Conservation (phyloP, 2,329 filamentous ascomycete species). For the Gaeumannomyces sp. region DNA sequence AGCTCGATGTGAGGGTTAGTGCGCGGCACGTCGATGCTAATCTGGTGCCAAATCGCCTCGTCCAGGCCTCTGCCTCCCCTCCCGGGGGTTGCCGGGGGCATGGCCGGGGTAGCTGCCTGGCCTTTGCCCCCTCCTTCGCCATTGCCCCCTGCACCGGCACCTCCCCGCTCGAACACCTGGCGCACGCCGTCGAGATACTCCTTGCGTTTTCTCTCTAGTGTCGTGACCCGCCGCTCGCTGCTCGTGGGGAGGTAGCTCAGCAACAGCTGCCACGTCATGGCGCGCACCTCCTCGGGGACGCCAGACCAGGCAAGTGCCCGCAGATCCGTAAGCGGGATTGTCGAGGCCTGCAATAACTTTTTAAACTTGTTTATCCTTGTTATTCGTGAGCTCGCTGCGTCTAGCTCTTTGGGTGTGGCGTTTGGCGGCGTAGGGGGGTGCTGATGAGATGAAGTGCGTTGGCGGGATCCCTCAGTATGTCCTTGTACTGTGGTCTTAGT, state of each 20-base stretch:
- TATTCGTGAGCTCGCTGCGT: constrained; percentile 80
- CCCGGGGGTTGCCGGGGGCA: constrained; percentile 13
- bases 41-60: constrained; percentile 98
- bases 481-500: constrained; percentile 92
- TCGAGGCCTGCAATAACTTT: constrained; percentile 84
- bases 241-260: constrained; percentile 96
- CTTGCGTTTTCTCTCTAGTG: constrained; percentile 87
- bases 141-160: constrained; percentile 28
- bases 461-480: constrained; percentile 81
- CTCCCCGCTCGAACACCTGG: constrained; percentile 62
- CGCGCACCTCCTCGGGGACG: constrained; percentile 87
- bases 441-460: constrained; percentile 93
- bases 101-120: neutral
- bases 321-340: constrained; percentile 78
- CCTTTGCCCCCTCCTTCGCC: constrained; percentile 12
- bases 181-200: constrained; percentile 92
- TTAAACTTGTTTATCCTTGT: constrained; percentile 99
- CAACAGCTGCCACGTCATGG: constrained; percentile 98
- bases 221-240: constrained; percentile 83
- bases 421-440: constrained; percentile 70
- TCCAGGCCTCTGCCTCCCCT: constrained; percentile 52
- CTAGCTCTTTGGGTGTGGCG: constrained; percentile 75
- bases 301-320: constrained; percentile 89
- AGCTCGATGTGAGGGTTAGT: constrained; percentile 95
- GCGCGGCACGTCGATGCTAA: constrained; percentile 94